These are phyloP conservation scores for Cicer bijugum DNA, from an alignment of 306 rosid species.

Conservation along the genomic window DNA sequence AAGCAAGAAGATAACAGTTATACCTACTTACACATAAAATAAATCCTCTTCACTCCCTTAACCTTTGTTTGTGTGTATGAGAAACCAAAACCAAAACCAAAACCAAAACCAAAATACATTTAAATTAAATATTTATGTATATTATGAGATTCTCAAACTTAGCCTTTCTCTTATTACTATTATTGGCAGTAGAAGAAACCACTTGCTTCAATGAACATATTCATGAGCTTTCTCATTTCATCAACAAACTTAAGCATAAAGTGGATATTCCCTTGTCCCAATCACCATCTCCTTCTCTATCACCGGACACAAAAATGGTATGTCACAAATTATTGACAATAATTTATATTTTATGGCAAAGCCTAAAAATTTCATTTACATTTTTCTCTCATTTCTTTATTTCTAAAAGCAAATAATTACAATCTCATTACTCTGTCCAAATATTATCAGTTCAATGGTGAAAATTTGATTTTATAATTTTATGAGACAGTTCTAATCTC, in stretches of 20 bases:
- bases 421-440: background rate
- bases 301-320: constrained; percentile 40
- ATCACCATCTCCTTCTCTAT: background rate
- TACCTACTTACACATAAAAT: background rate
- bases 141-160: constrained; percentile 38
- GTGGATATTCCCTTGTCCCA: background rate
- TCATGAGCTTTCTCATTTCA: constrained; percentile 27
- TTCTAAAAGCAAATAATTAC: background rate
- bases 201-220: constrained; percentile 29
- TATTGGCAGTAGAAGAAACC: constrained; percentile 37
- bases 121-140: background rate
- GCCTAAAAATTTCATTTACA: too few species aligned
- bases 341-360: background rate
- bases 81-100: constrained; percentile 43
- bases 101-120: background rate
- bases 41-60: background rate
- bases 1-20: constrained; percentile 10
- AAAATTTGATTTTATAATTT: too few species aligned
- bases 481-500: too few species aligned
- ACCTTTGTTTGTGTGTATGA: background rate
- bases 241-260: constrained; percentile 26
- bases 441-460: too few species aligned
- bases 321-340: background rate
- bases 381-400: background rate
- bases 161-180: constrained; percentile 22